These are phyloP conservation scores for Candida incommunis DNA, from an alignment of 805 yeast species.

Conservation along the genomic window DNA sequence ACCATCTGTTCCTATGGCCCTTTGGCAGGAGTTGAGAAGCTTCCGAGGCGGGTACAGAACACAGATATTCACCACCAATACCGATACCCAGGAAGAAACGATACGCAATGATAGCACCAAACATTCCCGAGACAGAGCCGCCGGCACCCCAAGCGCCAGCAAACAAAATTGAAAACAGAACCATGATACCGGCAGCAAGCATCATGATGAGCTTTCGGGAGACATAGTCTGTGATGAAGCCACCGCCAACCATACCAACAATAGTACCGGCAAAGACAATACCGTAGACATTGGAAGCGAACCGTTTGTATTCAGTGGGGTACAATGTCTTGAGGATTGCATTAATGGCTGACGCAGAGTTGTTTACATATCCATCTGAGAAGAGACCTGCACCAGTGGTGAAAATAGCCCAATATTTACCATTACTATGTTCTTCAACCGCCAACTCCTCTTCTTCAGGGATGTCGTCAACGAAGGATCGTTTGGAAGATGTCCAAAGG, in stretches of 20 bases:
- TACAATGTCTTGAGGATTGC: slow-evolving; percentile 57
- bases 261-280: slow-evolving; percentile 90
- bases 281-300: slow-evolving; percentile 68
- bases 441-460: slow-evolving; percentile 1
- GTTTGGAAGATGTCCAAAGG: background rate
- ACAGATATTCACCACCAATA: slow-evolving; percentile 91
- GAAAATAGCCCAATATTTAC: slow-evolving; percentile 50
- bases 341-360: slow-evolving; percentile 63
- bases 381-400: slow-evolving; percentile 88
- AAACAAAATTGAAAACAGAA: slow-evolving; percentile 62
- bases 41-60: slow-evolving; percentile 87
- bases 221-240: slow-evolving; percentile 63
- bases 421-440: slow-evolving; percentile 22
- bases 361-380: slow-evolving; percentile 87
- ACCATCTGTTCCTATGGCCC: slow-evolving; percentile 82
- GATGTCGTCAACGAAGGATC: background rate
- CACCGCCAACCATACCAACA: slow-evolving; percentile 71
- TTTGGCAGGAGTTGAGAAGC: slow-evolving; percentile 64
- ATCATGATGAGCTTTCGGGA: slow-evolving; percentile 80
- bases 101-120: slow-evolving; percentile 70
- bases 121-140: slow-evolving; percentile 57
- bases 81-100: slow-evolving; percentile 83
- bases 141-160: slow-evolving; percentile 81
- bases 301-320: slow-evolving; percentile 46
- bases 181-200: slow-evolving; percentile 58